These are phyloP conservation scores for Candida sp. DNA, from an alignment of 1,139 yeast genomes.

Conservation along the genomic window DNA sequence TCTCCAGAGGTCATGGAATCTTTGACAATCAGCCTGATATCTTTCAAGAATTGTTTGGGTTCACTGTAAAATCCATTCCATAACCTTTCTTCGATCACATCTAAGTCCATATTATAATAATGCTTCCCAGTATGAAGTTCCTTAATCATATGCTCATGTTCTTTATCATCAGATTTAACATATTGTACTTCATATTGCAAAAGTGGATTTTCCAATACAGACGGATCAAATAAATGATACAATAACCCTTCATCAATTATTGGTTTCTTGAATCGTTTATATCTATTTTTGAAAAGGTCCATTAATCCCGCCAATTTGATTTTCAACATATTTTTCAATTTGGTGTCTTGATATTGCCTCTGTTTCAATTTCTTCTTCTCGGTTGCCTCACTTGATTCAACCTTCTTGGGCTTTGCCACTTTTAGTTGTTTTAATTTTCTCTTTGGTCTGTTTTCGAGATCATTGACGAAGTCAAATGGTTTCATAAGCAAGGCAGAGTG, in stretches of 20 bases:
- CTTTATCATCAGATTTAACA: conserved; percentile 51
- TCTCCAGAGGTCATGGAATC: conserved; percentile 79
- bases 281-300: conserved; percentile 85
- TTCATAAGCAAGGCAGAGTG: conserved; percentile 57
- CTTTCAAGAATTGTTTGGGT: conserved; percentile 85
- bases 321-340: conserved; percentile 78
- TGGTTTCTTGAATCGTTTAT: conserved; percentile 89
- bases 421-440: conserved; percentile 39
- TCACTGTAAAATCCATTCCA: conserved; percentile 98
- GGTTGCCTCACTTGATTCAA: conserved; percentile 10
- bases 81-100: conserved; percentile 86
- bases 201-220: conserved; percentile 33
- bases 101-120: conserved; percentile 87
- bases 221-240: conserved; percentile 74
- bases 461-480: conserved; percentile 61
- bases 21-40: conserved; percentile 75
- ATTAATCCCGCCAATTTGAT: conserved; percentile 82
- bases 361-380: conserved; percentile 39
- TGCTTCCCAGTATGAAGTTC: conserved; percentile 73
- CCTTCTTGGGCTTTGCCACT: conserved; percentile 17
- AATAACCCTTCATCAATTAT: conserved; percentile 73
- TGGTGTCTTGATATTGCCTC: conserved; percentile 71
- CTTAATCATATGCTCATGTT: conserved; percentile 62
- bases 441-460: conserved; percentile 48
- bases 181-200: conserved; percentile 46